A percentile compares a stretch with the other conserved stretches of the same genome.
phyloP scores from a whole-genome alignment of 305 asterid genomes.

The Fraxinus ornus region DNA sequence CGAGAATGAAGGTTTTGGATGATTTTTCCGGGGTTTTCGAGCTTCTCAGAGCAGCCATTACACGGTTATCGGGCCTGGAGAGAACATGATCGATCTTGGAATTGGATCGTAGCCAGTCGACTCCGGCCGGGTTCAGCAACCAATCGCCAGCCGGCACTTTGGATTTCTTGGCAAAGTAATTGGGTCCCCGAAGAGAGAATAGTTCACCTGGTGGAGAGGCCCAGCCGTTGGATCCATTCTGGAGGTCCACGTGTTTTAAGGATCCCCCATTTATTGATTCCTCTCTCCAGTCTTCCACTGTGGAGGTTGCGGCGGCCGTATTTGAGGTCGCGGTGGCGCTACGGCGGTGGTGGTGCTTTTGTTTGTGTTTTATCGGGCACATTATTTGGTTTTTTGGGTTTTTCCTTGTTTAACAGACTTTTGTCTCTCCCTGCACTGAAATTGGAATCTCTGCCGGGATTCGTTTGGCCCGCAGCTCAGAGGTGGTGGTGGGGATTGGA shows the following conservation, averaged over 20 bases:
- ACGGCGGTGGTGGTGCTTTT: slow-evolving; percentile 39
- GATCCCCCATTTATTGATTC: slow-evolving; percentile 75
- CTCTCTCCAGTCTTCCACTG: slow-evolving; percentile 59
- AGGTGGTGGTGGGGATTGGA: not conserved
- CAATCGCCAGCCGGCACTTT: slow-evolving; percentile 67
- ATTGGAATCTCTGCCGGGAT: slow-evolving; percentile 34
- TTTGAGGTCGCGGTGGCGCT: slow-evolving; percentile 23
- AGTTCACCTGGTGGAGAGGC: slow-evolving; percentile 89
- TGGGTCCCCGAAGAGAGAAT: slow-evolving; percentile 69
- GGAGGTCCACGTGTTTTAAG: slow-evolving; percentile 70
- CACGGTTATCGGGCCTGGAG: slow-evolving; percentile 77
- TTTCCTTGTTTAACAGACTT: not conserved
- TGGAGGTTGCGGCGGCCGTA: slow-evolving; percentile 20
- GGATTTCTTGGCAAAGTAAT: slow-evolving; percentile 58
- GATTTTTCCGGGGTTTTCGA: slow-evolving; percentile 32
- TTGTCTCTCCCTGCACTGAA: slow-evolving; percentile 6
- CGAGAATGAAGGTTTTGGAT: slow-evolving; percentile 60
- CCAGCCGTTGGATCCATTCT: slow-evolving; percentile 84
- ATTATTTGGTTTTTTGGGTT: slow-evolving; percentile 26
- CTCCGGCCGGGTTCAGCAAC: slow-evolving; percentile 80
- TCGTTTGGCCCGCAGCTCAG: not conserved
- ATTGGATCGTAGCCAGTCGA: slow-evolving; percentile 90
- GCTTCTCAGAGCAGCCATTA: slow-evolving; percentile 53
- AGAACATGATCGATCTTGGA: slow-evolving; percentile 77
- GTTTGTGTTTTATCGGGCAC: slow-evolving; percentile 65